Evolutionary conservation across 345 rosid species (phyloP).

Genomic region (Trapa bicornis): DNA sequence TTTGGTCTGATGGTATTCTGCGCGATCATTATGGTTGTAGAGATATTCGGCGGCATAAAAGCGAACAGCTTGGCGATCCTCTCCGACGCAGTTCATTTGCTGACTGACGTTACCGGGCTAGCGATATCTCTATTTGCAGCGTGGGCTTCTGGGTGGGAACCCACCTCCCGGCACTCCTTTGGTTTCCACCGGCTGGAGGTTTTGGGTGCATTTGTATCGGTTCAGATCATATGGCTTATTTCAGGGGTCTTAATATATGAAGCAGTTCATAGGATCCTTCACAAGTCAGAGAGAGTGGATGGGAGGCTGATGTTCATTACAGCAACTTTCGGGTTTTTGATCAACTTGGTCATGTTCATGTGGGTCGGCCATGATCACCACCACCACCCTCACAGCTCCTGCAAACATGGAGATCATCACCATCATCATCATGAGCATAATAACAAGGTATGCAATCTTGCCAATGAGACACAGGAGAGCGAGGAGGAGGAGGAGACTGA

Average conservation of each 20-base stretch:
- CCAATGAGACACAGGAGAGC: conserved; percentile 18
- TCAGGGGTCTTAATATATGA: conserved; percentile 51
- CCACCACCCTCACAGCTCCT: conserved; percentile 12
- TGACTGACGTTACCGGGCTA: conserved; percentile 59
- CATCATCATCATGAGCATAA: conserved; percentile 14
- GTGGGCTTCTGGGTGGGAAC: conserved; percentile 79
- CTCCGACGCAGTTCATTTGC: conserved; percentile 78
- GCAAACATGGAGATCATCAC: conserved; percentile 13
- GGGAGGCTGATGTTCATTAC: conserved; percentile 63
- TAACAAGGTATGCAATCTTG: conserved; percentile 10
- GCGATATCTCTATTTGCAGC: conserved; percentile 54
- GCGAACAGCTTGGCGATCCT: conserved; percentile 77
- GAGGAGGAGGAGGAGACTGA: conserved; percentile 21
- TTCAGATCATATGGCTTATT: conserved; percentile 73
- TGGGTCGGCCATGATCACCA: conserved; percentile 64
- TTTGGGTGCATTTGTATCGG: conserved; percentile 65
- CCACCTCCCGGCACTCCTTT: conserved; percentile 48
- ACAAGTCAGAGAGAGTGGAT: conserved; percentile 30
- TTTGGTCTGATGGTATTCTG: conserved; percentile 35
- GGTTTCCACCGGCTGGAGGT: conserved; percentile 70
- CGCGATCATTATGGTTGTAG: conserved; percentile 40
- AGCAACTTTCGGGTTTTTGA: conserved; percentile 62
- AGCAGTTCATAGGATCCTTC: conserved; percentile 50
- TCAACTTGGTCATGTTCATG: conserved; percentile 50
- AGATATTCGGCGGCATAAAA: conserved; percentile 60